phyloP scores from a whole-genome alignment of 352 stramenopile genomes.

The Ophiocytium majus region DNA sequence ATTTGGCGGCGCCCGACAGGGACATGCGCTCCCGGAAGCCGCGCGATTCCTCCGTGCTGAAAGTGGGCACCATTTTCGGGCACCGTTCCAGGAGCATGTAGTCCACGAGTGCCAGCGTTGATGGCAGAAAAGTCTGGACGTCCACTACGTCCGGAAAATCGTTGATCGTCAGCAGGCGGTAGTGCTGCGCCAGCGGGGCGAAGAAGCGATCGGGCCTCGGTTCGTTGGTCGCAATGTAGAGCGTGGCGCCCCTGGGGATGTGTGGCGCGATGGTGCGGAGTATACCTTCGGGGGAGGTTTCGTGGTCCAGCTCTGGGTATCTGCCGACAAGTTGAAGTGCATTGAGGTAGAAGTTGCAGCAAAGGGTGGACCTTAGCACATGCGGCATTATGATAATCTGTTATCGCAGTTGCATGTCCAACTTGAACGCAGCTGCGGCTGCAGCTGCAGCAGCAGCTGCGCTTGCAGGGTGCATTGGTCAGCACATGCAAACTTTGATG shows the following conservation, averaged over 20 bases:
- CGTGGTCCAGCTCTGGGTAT: not conserved
- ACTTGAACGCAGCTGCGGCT: too few relatives aligned
- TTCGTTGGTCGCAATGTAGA: constrained; percentile 22
- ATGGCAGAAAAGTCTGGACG: not conserved
- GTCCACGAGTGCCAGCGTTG: constrained; percentile 3
- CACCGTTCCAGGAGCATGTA: not conserved
- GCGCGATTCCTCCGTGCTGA: not conserved
- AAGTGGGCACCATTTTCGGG: not conserved
- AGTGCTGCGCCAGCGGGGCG: not conserved
- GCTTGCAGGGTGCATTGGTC: too few relatives aligned
- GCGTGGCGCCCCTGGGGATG: not conserved
- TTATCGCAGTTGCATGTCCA: too few relatives aligned
- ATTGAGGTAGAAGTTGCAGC: too few relatives aligned
- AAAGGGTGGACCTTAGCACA: too few relatives aligned
- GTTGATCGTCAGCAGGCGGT: not conserved
- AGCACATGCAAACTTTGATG: too few relatives aligned
- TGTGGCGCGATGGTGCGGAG: not conserved
- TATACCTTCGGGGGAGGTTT: not conserved
- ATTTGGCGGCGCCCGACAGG: not conserved
- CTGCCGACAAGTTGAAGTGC: too few relatives aligned
- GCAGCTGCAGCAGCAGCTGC: too few relatives aligned
- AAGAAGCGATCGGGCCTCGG: not conserved
- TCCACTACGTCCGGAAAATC: not conserved
- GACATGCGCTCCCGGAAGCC: not conserved
- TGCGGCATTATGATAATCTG: too few relatives aligned